phyloP scores from a whole-genome alignment of 106 monocot genomes.

The Gastrodia elata region DNA sequence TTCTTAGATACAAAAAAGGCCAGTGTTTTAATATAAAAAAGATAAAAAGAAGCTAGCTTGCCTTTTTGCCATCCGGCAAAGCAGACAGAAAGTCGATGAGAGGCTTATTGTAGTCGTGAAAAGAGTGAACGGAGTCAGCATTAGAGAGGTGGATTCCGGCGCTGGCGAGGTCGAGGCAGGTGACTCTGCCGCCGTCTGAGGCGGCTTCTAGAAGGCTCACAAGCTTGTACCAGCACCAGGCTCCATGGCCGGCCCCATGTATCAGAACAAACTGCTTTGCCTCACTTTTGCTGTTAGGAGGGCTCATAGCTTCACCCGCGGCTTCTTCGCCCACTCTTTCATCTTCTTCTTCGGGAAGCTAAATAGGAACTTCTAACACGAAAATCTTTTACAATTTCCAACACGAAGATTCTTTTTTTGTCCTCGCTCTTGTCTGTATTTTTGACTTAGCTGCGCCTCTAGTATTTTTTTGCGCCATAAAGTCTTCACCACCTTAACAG shows the following conservation, averaged over 20 bases:
- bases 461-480: too few relatives aligned
- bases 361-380: too few relatives aligned
- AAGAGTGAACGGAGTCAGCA: constrained; percentile 14
- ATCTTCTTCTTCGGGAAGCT: background rate
- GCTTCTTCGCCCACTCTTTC: background rate
- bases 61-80: constrained; percentile 26
- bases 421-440: too few relatives aligned
- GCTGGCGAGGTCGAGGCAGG: constrained; percentile 35
- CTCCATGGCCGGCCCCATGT: constrained; percentile 46
- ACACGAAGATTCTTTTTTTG: too few relatives aligned
- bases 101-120: constrained; percentile 36
- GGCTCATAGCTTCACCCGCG: background rate
- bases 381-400: too few relatives aligned
- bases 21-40: too few relatives aligned
- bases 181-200: constrained; percentile 26
- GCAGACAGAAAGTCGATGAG: constrained; percentile 29
- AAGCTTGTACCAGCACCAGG: constrained; percentile 50
- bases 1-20: too few relatives aligned
- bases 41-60: background rate
- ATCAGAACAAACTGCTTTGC: constrained; percentile 32
- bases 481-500: too few relatives aligned
- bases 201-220: constrained; percentile 16
- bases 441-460: too few relatives aligned
- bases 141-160: constrained; percentile 25
- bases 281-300: background rate